Evolutionary conservation across 768 basidiomycete genomes (phyloP).

Genomic region (Podaxis sp.): DNA sequence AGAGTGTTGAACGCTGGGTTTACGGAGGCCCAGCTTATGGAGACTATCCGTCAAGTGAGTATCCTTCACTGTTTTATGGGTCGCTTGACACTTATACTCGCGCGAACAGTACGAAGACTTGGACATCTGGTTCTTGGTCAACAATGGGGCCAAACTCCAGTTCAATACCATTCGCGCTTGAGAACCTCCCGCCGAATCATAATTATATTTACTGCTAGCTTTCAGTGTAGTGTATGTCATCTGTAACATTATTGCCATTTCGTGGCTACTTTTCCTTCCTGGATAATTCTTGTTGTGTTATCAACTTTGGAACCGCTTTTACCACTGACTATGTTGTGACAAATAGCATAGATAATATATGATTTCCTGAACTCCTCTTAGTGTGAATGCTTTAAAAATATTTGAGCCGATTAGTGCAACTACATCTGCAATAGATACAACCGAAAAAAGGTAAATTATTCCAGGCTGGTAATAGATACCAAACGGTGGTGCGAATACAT

Average conservation of each 20-base stretch:
- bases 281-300: background rate
- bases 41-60: slow-evolving; percentile 77
- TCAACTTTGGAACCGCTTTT: background rate
- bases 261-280: background rate
- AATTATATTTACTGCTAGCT: slow-evolving; percentile 1
- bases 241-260: slow-evolving; percentile 7
- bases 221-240: slow-evolving; percentile 3
- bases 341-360: slow-evolving; percentile 1
- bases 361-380: background rate
- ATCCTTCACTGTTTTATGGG: background rate
- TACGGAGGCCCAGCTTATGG: slow-evolving; percentile 88
- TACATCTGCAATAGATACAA: slow-evolving; percentile 4
- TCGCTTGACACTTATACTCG: slow-evolving; percentile 17
- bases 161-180: slow-evolving; percentile 14
- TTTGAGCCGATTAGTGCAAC: background rate
- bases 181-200: background rate
- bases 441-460: background rate
- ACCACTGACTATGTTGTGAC: background rate
- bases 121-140: slow-evolving; percentile 78
- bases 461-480: background rate
- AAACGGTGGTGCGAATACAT: background rate
- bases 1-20: slow-evolving; percentile 85
- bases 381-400: background rate
- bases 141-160: slow-evolving; percentile 78
- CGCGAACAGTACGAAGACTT: slow-evolving; percentile 79